These are phyloP conservation scores for Nothophytophthora sp. DNA, from an alignment of 352 stramenopile genomes.

Conservation along the genomic window DNA sequence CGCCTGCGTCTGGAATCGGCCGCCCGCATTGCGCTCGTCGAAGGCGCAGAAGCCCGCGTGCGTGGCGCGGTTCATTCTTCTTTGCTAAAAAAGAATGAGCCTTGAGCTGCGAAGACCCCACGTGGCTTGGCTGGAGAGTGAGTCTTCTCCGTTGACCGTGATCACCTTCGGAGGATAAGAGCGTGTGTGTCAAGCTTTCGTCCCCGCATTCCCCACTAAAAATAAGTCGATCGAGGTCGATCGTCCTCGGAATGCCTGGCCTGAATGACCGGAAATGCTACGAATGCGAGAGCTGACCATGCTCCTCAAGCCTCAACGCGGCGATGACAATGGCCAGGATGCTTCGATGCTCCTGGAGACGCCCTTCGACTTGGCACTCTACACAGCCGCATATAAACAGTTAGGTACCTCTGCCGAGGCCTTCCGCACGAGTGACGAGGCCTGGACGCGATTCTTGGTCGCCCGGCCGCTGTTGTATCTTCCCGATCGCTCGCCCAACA, in stretches of 20 bases:
- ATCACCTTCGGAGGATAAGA: conserved; percentile 20
- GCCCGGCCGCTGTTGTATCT: conserved; percentile 47
- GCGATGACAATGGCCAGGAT: background rate
- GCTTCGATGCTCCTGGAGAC: background rate
- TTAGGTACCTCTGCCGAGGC: conserved; percentile 4
- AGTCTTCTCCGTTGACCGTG: background rate
- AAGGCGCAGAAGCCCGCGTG: conserved; percentile 75
- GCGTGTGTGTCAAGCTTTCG: conserved; percentile 1
- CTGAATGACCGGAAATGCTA: background rate
- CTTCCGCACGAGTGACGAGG: conserved; percentile 17
- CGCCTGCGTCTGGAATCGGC: conserved; percentile 71
- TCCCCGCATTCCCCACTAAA: conserved; percentile 20
- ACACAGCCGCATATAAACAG: conserved; percentile 41
- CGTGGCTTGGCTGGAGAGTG: too few species aligned
- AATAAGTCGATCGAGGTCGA: conserved; percentile 11
- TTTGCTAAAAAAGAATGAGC: conserved; percentile 3
- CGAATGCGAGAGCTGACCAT: background rate
- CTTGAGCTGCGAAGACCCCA: background rate
- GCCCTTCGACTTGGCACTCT: conserved; percentile 40
- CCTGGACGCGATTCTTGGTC: conserved; percentile 38
- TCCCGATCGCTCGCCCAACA: conserved; percentile 34
- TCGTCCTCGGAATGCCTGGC: background rate
- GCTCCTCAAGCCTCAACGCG: background rate
- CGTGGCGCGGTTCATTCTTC: conserved; percentile 54
- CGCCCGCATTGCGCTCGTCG: conserved; percentile 76